Evolutionary conservation across 106 monocot species (phyloP).

Genomic region (Platanthera zijinensis): DNA sequence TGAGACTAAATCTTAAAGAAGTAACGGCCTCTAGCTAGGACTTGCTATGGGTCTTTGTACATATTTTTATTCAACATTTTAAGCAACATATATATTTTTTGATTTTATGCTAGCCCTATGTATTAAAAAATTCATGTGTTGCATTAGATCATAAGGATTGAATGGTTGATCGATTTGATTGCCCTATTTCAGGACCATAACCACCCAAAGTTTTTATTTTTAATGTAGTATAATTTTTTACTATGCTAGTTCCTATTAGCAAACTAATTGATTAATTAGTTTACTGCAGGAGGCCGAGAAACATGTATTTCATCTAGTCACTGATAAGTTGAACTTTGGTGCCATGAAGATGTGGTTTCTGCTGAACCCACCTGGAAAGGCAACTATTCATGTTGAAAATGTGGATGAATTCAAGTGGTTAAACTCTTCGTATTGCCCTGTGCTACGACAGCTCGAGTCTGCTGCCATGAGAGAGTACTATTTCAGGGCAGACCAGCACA

Average conservation of each 20-base stretch:
- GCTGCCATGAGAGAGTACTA: constrained; percentile 60
- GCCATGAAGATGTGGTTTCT: constrained; percentile 80
- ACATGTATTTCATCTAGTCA: constrained; percentile 63
- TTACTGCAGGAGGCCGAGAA: constrained; percentile 52
- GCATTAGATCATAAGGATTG: too few relatives aligned
- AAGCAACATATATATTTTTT: too few relatives aligned
- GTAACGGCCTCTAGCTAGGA: too few relatives aligned
- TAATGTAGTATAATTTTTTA: neutral
- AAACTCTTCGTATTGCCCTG: constrained; percentile 64
- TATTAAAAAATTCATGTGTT: too few relatives aligned
- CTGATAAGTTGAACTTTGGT: constrained; percentile 63
- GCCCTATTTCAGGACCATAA: too few relatives aligned
- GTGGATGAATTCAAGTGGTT: constrained; percentile 63
- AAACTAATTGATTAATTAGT: neutral
- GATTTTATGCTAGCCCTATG: too few relatives aligned
- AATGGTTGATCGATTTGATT: too few relatives aligned
- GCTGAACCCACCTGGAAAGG: constrained; percentile 59
- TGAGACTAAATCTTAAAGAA: too few relatives aligned
- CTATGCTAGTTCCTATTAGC: neutral
- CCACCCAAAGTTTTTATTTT: too few relatives aligned
- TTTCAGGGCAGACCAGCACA: constrained; percentile 48
- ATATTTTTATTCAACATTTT: too few relatives aligned
- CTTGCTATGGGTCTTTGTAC: too few relatives aligned
- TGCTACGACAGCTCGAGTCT: constrained; percentile 55
- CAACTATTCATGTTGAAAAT: constrained; percentile 66